These are phyloP conservation scores for Ogataea salicorniae DNA, from an alignment of 805 yeast species.

Conservation along the genomic window DNA sequence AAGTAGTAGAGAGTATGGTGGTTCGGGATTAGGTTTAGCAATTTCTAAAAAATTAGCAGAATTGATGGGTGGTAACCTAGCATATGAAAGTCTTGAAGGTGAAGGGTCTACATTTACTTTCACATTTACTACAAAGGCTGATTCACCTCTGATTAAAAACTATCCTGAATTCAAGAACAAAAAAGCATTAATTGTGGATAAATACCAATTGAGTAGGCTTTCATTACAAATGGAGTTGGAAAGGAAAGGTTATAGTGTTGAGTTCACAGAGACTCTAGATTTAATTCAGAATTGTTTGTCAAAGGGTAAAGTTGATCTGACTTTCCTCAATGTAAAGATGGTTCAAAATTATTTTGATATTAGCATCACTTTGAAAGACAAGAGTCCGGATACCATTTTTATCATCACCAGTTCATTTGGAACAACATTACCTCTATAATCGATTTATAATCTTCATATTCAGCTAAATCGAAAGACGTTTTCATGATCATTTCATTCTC, in stretches of 20 bases:
- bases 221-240: constrained; percentile 32
- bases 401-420: constrained; percentile 31
- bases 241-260: constrained; percentile 24
- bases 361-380: no score
- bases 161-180: constrained; percentile 4
- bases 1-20: constrained; percentile 46
- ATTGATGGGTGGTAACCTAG: constrained; percentile 58
- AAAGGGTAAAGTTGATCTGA: not conserved
- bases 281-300: not conserved
- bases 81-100: constrained; percentile 42
- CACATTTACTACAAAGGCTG: constrained; percentile 29
- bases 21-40: constrained; percentile 68
- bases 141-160: not conserved
- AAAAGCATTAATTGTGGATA: constrained; percentile 31
- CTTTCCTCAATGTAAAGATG: not conserved
- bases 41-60: constrained; percentile 82
- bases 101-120: constrained; percentile 43
- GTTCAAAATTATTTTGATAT: not conserved
- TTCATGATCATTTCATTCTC: constrained; percentile 23
- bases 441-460: constrained; percentile 34
- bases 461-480: constrained; percentile 46
- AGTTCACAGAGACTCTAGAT: not conserved
- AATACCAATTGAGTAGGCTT: constrained; percentile 27
- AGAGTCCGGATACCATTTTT: not conserved
- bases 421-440: constrained; percentile 35